A percentile compares a stretch with the other conserved stretches of the same genome.
Conservation (phyloP, 2,329 filamentous ascomycete species). For the Dothideomycetes sp. region DNA sequence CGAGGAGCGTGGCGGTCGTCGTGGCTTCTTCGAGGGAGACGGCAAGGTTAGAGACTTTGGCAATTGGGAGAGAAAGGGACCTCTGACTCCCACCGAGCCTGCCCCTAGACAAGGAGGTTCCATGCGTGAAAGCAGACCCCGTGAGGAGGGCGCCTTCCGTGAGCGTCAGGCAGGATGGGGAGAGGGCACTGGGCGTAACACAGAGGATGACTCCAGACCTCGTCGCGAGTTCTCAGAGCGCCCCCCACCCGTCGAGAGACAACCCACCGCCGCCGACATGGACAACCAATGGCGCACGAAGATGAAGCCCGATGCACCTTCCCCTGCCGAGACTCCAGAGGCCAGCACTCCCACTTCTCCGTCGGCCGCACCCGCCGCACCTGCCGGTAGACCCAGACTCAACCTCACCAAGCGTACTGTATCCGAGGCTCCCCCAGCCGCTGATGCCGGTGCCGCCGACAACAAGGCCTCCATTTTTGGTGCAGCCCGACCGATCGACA, state of each 20-base stretch:
- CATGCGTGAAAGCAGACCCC: constrained; percentile 16
- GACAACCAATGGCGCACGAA: constrained; percentile 87
- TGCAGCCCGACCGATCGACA: constrained; percentile 87
- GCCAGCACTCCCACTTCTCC: constrained; percentile 67
- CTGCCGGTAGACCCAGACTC: constrained; percentile 62
- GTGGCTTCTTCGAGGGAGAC: constrained; percentile 56
- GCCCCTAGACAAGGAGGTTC: constrained; percentile 4
- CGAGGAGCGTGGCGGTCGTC: constrained; percentile 55
- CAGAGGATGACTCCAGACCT: constrained; percentile 67
- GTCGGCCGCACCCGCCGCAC: constrained; percentile 47
- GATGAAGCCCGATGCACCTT: constrained; percentile 74
- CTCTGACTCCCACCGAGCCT: constrained; percentile 58
- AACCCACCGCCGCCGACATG: constrained; percentile 77
- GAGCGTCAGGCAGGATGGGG: constrained; percentile 59
- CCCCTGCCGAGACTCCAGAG: constrained; percentile 58
- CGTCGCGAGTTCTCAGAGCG: constrained; percentile 66
- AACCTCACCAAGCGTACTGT: constrained; percentile 89
- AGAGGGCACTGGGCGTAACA: constrained; percentile 41
- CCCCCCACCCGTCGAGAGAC: constrained; percentile 51
- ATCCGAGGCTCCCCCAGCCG: constrained; percentile 51
- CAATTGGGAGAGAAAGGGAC: constrained; percentile 93
- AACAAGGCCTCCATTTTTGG: constrained; percentile 89
- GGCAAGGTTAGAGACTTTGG: constrained; percentile 69
- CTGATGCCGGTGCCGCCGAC: constrained; percentile 36
- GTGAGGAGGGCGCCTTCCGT: constrained; percentile 30